Evolutionary conservation across 768 basidiomycete genomes (phyloP), one percentile per base, ranked within the genome.

Genomic region (Agrocybe pediades): DNA sequence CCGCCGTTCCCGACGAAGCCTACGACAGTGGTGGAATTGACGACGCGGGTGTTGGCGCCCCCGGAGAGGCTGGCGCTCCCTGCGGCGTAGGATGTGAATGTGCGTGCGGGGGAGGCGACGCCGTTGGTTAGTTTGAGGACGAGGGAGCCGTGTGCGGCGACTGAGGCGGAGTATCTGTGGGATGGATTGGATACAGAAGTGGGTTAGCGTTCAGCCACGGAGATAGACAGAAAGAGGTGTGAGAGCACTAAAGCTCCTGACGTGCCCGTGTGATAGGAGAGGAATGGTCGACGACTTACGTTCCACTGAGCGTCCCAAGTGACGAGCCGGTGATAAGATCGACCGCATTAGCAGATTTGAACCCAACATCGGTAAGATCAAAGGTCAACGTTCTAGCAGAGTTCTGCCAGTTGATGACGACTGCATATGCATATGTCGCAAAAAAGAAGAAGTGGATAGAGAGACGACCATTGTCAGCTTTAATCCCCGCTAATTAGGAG

Each of bases 381-480:
- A 79, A 73, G 7, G 71, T 74, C 6, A 80, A 60, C 9, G 73
- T 67, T 44, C 77, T 65, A 20, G 74, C 62, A 16, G 68, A 49
- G 24, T 66, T 69, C 52, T 75, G 67, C 76, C 73, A 78, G 56
- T 79, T 79, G 48, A 80, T 73, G 24, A 79, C 54, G n/a, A 79
- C 77, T 78, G 49, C 7, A 49, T 33, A 17, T 50, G n/a, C n/a
- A n/a, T n/a, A n/a, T n/a, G n/a, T n/a, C n/a, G n/a, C 40, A 36
- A 13, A 27, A 51, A 30, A n/a, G 40, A 41, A 24, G 26, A 25
- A 9, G 16, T 29, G 41, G 48, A 57, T 46, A 57, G 48, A 20
- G 24, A 33, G 33, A 23, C 27, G 9, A 24, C 16, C 20, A 6
- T 20, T 24, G 44, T 19, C 20, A 17, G 29, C 26, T 16, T 26